Percentiles rank a stretch among this genome's conserved stretches.
phyloP scores from a whole-genome alignment of 257 asterid genomes.

The Solanum corneliomulleri region DNA sequence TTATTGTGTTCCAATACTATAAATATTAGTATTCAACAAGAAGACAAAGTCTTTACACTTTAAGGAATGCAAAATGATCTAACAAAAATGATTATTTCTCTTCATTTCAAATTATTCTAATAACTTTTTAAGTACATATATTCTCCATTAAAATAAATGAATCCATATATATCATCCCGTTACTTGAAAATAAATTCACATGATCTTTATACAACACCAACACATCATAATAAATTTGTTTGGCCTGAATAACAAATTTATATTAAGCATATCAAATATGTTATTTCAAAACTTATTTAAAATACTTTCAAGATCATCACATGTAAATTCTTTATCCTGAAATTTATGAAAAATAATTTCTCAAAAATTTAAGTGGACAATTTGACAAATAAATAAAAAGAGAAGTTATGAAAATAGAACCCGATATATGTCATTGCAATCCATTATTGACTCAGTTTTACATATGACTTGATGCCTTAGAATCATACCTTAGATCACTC shows the following conservation, averaged over 20 bases:
- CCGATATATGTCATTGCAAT: neutral
- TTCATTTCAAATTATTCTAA: neutral
- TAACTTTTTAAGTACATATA: too few species aligned
- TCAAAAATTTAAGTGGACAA: neutral
- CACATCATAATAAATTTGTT: too few species aligned
- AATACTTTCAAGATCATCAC: neutral
- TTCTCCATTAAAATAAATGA: neutral
- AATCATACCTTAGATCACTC: too few species aligned
- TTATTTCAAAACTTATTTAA: neutral
- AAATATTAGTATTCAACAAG: too few species aligned
- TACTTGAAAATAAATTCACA: too few species aligned
- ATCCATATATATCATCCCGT: neutral
- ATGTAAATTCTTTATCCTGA: neutral
- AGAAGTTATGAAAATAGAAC: neutral
- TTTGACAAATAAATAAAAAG: too few species aligned
- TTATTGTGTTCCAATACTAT: too few species aligned
- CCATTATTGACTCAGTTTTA: neutral
- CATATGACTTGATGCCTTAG: too few species aligned
- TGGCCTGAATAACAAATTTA: neutral
- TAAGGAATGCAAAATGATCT: neutral
- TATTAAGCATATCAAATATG: neutral
- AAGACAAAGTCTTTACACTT: too few species aligned
- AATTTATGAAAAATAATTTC: neutral
- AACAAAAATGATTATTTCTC: neutral
- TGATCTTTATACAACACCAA: too few species aligned